phyloP scores from a whole-genome alignment of 2,329 filamentous ascomycete genomes.

The Sporothrix euskadiensis region DNA sequence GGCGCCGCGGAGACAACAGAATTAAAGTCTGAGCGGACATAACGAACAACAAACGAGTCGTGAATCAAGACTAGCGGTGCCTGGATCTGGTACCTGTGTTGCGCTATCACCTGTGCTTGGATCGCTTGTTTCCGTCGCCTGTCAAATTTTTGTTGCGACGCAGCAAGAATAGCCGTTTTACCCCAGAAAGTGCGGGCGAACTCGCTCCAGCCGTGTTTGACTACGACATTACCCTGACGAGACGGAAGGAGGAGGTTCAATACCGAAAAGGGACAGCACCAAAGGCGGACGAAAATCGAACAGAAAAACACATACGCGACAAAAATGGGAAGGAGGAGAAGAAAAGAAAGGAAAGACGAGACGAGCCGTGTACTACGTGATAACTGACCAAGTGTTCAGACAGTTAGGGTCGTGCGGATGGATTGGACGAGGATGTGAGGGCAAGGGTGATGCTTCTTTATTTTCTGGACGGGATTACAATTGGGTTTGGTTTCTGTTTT shows the following conservation, averaged over 20 bases:
- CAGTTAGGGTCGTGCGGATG: neutral
- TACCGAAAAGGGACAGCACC: neutral
- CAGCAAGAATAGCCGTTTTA: conserved; percentile 10
- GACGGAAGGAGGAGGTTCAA: neutral
- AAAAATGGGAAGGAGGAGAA: neutral
- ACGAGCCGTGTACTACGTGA: conserved; percentile 19
- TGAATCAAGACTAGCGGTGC: neutral
- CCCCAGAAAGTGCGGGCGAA: neutral
- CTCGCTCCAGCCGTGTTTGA: neutral
- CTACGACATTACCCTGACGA: conserved; percentile 5
- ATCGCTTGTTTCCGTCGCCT: conserved; percentile 15
- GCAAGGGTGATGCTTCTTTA: neutral
- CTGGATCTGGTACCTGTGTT: neutral
- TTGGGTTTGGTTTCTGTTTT: neutral
- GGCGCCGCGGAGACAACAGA: neutral
- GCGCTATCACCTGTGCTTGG: neutral
- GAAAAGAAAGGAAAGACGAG: conserved; percentile 3
- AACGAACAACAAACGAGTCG: neutral
- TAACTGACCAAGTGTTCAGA: conserved; percentile 25
- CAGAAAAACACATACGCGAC: too few relatives aligned
- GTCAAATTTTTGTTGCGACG: neutral
- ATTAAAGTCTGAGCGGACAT: neutral
- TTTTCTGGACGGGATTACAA: neutral
- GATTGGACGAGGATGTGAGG: neutral
- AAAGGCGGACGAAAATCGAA: neutral